phyloP scores from a whole-genome alignment of 805 yeast genomes.

The Kluyveromyces nonfermentans region DNA sequence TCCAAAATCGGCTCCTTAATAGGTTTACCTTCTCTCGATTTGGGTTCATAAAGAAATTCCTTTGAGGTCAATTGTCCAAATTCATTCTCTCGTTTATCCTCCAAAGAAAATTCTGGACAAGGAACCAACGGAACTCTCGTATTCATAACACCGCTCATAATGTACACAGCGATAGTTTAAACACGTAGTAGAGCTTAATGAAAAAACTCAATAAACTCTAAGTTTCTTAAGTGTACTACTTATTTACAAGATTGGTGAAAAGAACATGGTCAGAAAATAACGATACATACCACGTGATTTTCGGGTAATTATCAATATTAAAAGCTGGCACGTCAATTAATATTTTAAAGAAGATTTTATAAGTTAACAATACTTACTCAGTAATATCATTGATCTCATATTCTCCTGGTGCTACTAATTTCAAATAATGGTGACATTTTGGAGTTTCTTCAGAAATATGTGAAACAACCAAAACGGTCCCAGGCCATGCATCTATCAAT shows the following conservation, averaged over 20 bases:
- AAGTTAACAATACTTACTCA: neutral
- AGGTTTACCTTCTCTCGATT: conserved; percentile 46
- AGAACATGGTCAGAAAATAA: no score
- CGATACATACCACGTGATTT: no score
- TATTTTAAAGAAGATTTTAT: no score
- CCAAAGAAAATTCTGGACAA: conserved; percentile 28
- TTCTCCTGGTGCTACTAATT: conserved; percentile 30
- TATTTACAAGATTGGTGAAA: no score
- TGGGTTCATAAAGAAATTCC: conserved; percentile 55
- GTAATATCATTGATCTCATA: conserved; percentile 23
- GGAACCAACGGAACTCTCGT: conserved; percentile 29
- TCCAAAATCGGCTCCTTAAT: conserved; percentile 56
- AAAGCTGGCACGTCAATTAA: no score
- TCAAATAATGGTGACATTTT: conserved; percentile 41
- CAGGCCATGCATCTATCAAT: conserved; percentile 43
- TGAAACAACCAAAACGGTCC: conserved; percentile 72
- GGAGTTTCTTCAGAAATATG: conserved; percentile 77
- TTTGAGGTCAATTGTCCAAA: conserved; percentile 60
- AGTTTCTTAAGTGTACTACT: no score
- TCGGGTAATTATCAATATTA: no score
- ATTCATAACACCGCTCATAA: conserved; percentile 9
- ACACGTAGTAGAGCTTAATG: no score
- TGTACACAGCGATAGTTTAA: neutral
- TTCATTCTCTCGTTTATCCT: conserved; percentile 47
- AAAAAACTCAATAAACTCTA: no score